A percentile compares a stretch with the other conserved stretches of the same genome.
Conservation (phyloP, 305 asterid species). For the Plantago coronopus region DNA sequence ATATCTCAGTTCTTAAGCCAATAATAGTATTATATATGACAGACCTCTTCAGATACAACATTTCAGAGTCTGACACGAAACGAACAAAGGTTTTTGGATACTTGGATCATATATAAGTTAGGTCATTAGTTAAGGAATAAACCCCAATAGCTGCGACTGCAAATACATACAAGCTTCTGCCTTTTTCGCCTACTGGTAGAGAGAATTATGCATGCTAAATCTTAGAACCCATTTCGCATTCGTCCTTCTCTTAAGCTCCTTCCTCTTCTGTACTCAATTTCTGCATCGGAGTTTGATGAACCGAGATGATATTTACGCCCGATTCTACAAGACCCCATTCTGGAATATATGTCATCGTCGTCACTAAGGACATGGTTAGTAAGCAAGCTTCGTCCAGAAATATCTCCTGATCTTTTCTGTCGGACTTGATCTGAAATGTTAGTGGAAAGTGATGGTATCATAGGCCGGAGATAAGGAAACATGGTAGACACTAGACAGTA, state of each 20-base stretch:
- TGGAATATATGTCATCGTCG: slow-evolving; percentile 49
- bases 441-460: slow-evolving; percentile 3
- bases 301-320: slow-evolving; percentile 49
- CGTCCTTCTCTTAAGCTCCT: slow-evolving; percentile 76
- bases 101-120: not conserved
- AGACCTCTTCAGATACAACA: slow-evolving; percentile 2
- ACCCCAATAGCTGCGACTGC: slow-evolving; percentile 6
- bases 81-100: not conserved
- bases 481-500: not conserved
- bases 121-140: slow-evolving; percentile 6
- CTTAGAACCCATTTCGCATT: slow-evolving; percentile 33
- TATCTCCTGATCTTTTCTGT: slow-evolving; percentile 29
- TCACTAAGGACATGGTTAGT: slow-evolving; percentile 40
- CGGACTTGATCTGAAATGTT: slow-evolving; percentile 35
- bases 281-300: slow-evolving; percentile 66
- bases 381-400: slow-evolving; percentile 25
- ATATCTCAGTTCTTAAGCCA: not conserved
- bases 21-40: not conserved
- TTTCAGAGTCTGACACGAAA: not conserved
- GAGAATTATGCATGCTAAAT: slow-evolving; percentile 32
- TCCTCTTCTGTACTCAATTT: slow-evolving; percentile 69
- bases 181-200: slow-evolving; percentile 4
- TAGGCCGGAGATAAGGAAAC: not conserved
- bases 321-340: slow-evolving; percentile 38
- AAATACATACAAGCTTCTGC: slow-evolving; percentile 12